Conservation (phyloP, 805 yeast species). For the Wickerhamiella alocasiicola region DNA sequence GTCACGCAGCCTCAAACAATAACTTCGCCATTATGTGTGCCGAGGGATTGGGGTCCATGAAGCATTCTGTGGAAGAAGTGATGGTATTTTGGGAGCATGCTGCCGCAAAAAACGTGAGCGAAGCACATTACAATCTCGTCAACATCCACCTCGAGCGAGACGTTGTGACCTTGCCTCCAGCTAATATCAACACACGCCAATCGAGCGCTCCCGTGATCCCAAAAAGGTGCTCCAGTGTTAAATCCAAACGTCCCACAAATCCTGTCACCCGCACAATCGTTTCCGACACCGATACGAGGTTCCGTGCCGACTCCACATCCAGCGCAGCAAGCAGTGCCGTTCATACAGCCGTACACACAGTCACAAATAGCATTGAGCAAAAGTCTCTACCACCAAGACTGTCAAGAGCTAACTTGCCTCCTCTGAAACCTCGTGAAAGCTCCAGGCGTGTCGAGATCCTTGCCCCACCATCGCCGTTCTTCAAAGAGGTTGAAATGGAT, state of each 20-base stretch:
- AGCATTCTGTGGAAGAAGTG: background rate
- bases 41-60: conserved; percentile 15
- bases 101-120: conserved; percentile 9
- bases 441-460: conserved; percentile 5
- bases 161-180: background rate
- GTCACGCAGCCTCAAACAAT: conserved; percentile 16
- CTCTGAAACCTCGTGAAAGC: background rate
- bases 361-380: background rate
- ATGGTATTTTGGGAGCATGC: conserved; percentile 9
- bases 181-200: background rate
- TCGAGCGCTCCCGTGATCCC: background rate
- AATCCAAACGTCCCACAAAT: background rate
- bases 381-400: background rate
- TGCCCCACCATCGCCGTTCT: conserved; percentile 8
- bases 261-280: background rate
- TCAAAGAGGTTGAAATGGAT: background rate
- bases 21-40: conserved; percentile 18
- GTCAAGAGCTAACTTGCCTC: background rate
- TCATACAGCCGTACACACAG: background rate
- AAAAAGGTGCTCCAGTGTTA: background rate
- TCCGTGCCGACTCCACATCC: too few species aligned
- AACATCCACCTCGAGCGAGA: conserved; percentile 3
- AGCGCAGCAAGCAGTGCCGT: background rate
- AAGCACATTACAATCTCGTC: conserved; percentile 8
- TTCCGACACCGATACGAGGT: too few species aligned